Percentiles rank a stretch among this genome's conserved stretches.
phyloP scores from a whole-genome alignment of 371 early-diverging fungal species.

The Circinella umbellata region DNA sequence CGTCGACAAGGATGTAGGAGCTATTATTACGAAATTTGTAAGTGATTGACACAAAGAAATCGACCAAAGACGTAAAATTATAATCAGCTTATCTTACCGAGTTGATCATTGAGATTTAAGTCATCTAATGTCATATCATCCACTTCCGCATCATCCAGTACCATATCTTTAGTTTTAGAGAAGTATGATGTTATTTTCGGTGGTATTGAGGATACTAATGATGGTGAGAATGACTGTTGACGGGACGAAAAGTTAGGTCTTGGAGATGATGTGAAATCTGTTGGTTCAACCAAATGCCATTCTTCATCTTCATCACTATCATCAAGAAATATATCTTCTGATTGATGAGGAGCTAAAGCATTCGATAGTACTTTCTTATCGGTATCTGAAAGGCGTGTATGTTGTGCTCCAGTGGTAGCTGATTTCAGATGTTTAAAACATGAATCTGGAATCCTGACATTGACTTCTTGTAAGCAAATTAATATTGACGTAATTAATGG shows the following conservation, averaged over 20 bases:
- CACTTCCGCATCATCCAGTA: background rate
- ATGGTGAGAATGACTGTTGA: too few relatives aligned
- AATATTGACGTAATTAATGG: slow-evolving; percentile 34
- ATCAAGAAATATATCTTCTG: slow-evolving; percentile 44
- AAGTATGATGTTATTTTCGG: slow-evolving; percentile 26
- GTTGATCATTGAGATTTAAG: background rate
- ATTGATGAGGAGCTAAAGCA: slow-evolving; percentile 45
- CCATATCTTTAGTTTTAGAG: background rate
- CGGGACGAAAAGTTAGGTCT: background rate
- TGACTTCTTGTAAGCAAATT: slow-evolving; percentile 25
- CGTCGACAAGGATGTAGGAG: background rate
- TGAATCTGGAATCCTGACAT: slow-evolving; percentile 39
- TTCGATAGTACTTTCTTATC: slow-evolving; percentile 38
- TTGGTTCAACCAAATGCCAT: slow-evolving; percentile 34
- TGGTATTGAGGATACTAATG: background rate
- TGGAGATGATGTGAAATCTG: slow-evolving; percentile 5
- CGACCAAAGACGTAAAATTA: too few relatives aligned
- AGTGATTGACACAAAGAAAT: too few relatives aligned
- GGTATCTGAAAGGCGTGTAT: slow-evolving; percentile 26
- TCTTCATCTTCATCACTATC: slow-evolving; percentile 48
- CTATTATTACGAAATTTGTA: background rate
- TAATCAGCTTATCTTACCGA: too few relatives aligned
- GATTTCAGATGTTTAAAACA: slow-evolving; percentile 41
- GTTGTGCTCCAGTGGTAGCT: slow-evolving; percentile 41
- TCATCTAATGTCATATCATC: background rate